Evolutionary conservation across 441 rosid genomes (phyloP), one percentile per base, ranked within the genome.

Genomic region (Daphne laureola): DNA sequence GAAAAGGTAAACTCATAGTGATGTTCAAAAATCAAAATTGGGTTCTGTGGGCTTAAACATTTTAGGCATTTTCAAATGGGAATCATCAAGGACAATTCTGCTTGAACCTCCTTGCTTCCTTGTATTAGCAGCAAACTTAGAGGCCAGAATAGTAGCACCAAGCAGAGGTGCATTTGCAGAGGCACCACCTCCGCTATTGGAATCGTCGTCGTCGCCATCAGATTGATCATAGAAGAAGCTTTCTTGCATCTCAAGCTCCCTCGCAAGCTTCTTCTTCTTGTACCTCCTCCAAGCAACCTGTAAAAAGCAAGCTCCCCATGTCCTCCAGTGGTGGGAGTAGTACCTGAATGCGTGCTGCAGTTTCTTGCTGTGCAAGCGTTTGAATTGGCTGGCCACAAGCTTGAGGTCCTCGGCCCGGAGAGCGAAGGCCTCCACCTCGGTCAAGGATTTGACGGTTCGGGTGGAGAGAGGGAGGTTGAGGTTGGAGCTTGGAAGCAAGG

Each of bases 281-380:
- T 36, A 66, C 52, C 92, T 35, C 58, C 86, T 74, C 95, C 97
- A 86, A 0, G 95, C 88, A 42, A 79, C 81, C 64, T 89, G 85
- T 49, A 86, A 71, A 49, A 69, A 81, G 61, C 88, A 72, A 45
- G 97, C 84, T 49, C 92, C 95, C 97, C 92, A 86, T 0, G 90
- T 74, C 63, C 92, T 71, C 97, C 97, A 84, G 43, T 89, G 97
- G 61, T 89, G 97, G 8, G 97, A 89, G 61, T 89, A 82, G 70
- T 89, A 89, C 73, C 96, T 71, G 67, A 89, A 86, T 40, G 97
- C 97, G 56, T 89, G 93, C 52, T 89, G 95, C 42, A 89, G 76
- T 56, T 66, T 78, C 82, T 89, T 86, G 83, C 92, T 86, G 60
- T 82, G 88, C 15, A 86, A 76, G 12, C 88, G 77, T 61, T 88